Percentiles rank a stretch among this genome's conserved stretches.
Evolutionary conservation across 1,139 yeast species (phyloP).

Genomic region (Hansenula sp.): DNA sequence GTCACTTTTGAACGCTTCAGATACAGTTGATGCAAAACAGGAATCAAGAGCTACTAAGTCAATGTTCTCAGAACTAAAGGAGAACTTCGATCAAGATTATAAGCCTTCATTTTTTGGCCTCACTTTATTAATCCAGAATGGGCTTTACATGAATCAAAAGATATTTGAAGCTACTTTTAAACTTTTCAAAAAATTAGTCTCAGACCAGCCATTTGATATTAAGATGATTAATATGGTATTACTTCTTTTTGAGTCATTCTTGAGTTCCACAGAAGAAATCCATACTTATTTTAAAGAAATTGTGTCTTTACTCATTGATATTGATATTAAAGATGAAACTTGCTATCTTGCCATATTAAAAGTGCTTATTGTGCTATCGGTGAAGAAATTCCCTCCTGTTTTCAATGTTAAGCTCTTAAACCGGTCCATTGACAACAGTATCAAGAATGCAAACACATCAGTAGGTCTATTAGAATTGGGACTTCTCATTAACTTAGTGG

Average conservation of each 20-base stretch:
- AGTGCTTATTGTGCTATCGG: slow-evolving; percentile 8
- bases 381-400: not conserved
- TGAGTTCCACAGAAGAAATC: not conserved
- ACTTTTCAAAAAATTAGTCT: not conserved
- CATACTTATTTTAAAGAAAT: not conserved
- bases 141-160: not conserved
- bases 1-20: not conserved
- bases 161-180: not conserved
- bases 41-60: slow-evolving; percentile 6
- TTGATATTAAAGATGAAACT: not conserved
- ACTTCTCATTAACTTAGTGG: slow-evolving; percentile 10
- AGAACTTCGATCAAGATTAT: not conserved
- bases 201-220: not conserved
- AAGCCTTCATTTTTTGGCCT: slow-evolving; percentile 6
- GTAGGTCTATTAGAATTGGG: slow-evolving; percentile 11
- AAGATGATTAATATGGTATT: slow-evolving; percentile 1
- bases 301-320: not conserved
- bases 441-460: slow-evolving; percentile 1
- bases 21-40: not conserved
- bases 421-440: not conserved
- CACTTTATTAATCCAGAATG: slow-evolving; percentile 9
- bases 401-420: not conserved
- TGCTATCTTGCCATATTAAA: slow-evolving; percentile 3
- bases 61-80: slow-evolving; percentile 6
- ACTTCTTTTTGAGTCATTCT: slow-evolving; percentile 3